These are phyloP conservation scores for Arthrocladium fulminans DNA, from an alignment of 2,329 filamentous ascomycete species.

Conservation along the genomic window DNA sequence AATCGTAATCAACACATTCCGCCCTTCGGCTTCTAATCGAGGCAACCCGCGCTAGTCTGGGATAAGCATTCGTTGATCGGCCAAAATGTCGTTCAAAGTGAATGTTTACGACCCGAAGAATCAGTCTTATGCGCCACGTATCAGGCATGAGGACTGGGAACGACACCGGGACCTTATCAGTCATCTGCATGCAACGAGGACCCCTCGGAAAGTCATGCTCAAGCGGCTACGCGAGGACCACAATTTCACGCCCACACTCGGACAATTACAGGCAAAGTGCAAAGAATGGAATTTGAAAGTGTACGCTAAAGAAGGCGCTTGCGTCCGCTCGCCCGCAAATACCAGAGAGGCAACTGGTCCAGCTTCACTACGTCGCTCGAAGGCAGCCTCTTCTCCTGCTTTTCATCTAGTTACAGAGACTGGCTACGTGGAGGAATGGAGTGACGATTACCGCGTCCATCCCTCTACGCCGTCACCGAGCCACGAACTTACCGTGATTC, in stretches of 20 bases:
- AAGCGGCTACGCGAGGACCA: constrained; percentile 3
- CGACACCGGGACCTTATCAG: constrained; percentile 3
- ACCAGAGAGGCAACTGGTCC: neutral
- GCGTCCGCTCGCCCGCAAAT: neutral
- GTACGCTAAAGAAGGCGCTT: constrained; percentile 2
- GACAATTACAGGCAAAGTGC: constrained; percentile 6
- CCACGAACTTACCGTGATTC: neutral
- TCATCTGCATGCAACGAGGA: neutral
- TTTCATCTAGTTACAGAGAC: constrained; percentile 1
- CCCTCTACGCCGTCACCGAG: neutral
- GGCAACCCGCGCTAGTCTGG: neutral
- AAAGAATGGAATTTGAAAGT: constrained; percentile 8
- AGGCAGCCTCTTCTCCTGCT: neutral
- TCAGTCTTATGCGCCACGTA: constrained; percentile 4
- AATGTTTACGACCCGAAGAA: constrained; percentile 5
- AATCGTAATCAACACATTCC: too few relatives aligned
- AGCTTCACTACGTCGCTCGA: too few relatives aligned
- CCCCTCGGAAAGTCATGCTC: constrained; percentile 4
- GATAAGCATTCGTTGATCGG: too few relatives aligned
- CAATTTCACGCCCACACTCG: constrained; percentile 1
- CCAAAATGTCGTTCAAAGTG: constrained; percentile 4
- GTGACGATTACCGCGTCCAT: constrained; percentile 5
- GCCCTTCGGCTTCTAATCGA: too few relatives aligned
- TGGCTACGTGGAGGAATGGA: constrained; percentile 2
- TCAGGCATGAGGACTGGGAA: constrained; percentile 4